Evolutionary conservation across 495 filamentous ascomycete species (phyloP).

Genomic region (Tuber melanosporum): DNA sequence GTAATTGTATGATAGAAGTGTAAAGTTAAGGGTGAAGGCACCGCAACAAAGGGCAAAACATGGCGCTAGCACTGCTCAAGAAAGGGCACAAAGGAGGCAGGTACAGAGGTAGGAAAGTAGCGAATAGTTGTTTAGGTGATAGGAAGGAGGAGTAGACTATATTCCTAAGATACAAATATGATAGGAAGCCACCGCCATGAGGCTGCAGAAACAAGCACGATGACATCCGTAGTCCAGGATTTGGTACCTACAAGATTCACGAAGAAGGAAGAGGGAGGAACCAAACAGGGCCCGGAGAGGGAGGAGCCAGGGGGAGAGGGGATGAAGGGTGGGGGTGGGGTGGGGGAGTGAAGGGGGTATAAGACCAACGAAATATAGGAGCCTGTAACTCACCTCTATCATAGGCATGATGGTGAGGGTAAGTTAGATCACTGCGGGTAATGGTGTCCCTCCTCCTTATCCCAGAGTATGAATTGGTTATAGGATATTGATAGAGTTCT

Average conservation of each 20-base stretch:
- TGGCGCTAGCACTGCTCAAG: background rate
- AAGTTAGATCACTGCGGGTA: background rate
- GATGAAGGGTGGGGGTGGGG: background rate
- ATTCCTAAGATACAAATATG: constrained; percentile 6
- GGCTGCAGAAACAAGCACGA: constrained; percentile 24
- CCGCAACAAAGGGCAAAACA: background rate
- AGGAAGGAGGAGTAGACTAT: constrained; percentile 19
- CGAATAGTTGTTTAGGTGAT: constrained; percentile 18
- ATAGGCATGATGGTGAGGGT: constrained; percentile 16
- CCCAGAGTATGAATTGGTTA: background rate
- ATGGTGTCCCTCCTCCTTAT: background rate
- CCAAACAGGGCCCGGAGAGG: background rate
- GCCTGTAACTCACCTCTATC: constrained; percentile 24
- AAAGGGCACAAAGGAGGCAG: background rate
- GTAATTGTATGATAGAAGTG: background rate
- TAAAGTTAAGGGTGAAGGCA: background rate
- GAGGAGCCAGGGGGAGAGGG: background rate
- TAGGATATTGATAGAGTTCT: background rate
- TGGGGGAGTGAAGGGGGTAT: background rate
- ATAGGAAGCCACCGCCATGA: background rate
- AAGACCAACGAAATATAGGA: background rate
- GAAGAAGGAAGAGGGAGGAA: background rate
- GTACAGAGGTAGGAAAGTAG: constrained; percentile 10
- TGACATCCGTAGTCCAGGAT: constrained; percentile 20
- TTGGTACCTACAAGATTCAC: background rate